A percentile compares a stretch with the other conserved stretches of the same genome.
Conservation (phyloP, 768 basidiomycete genomes). For the Collybia sp. region DNA sequence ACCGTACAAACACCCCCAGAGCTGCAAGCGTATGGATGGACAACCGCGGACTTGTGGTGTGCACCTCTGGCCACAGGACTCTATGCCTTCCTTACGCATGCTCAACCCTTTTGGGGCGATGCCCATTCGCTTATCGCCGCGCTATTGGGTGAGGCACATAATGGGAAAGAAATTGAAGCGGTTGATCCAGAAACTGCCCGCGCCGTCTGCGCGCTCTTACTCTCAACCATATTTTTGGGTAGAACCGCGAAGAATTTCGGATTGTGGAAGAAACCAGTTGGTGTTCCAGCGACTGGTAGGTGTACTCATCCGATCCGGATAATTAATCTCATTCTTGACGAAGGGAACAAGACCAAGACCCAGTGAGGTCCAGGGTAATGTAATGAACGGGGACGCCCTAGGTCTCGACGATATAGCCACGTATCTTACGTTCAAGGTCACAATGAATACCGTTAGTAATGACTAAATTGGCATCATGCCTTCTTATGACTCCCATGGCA, state of each 20-base stretch:
- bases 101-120: slow-evolving; percentile 80
- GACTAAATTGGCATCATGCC: no score
- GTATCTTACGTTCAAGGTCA: no score
- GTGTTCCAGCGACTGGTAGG: not conserved
- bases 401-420: no score
- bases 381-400: no score
- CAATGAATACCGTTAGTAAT: no score
- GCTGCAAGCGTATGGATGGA: slow-evolving; percentile 82
- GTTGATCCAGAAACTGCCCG: slow-evolving; percentile 63
- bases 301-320: no score
- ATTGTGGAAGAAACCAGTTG: slow-evolving; percentile 13
- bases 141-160: slow-evolving; percentile 33
- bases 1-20: slow-evolving; percentile 74
- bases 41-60: slow-evolving; percentile 79
- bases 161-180: slow-evolving; percentile 34
- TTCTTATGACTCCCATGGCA: no score
- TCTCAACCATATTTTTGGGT: slow-evolving; percentile 55
- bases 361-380: no score
- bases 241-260: slow-evolving; percentile 66
- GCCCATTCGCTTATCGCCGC: slow-evolving; percentile 43
- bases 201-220: slow-evolving; percentile 64
- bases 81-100: slow-evolving; percentile 80
- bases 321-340: no score
- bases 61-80: slow-evolving; percentile 74
- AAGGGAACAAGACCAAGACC: no score